Percentiles rank a stretch among this genome's conserved stretches.
Evolutionary conservation across 2,329 filamentous ascomycete species (phyloP).

Genomic region (Aspergillus puulaauensis): DNA sequence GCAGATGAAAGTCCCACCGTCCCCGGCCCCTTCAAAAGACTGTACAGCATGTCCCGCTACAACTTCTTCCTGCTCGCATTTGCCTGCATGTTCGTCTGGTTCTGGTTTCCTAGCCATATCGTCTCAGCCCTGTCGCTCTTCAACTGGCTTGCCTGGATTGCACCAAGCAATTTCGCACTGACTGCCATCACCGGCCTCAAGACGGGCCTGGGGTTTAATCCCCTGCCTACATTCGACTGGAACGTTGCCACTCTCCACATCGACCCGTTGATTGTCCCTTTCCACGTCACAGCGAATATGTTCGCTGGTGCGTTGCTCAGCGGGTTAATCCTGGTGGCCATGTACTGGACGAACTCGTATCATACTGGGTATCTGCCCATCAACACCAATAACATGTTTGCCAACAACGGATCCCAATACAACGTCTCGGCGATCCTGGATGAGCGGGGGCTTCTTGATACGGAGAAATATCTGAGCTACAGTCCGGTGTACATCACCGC

Average conservation of each 20-base stretch:
- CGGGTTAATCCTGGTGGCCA: not conserved
- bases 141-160: slow-evolving; percentile 14
- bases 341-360: slow-evolving; percentile 10
- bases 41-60: not conserved
- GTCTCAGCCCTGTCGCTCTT: slow-evolving; percentile 8
- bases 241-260: not conserved
- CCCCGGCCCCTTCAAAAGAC: not conserved
- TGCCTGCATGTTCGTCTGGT: slow-evolving; percentile 8
- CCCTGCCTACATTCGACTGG: slow-evolving; percentile 11
- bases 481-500: slow-evolving; percentile 4
- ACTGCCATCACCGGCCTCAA: slow-evolving; percentile 1
- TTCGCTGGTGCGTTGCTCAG: not conserved
- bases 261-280: slow-evolving; percentile 8
- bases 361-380: slow-evolving; percentile 8
- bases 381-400: slow-evolving; percentile 9
- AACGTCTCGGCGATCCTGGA: slow-evolving; percentile 4
- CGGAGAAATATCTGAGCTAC: not conserved
- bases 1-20: not conserved
- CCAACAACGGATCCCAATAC: slow-evolving; percentile 2
- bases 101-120: slow-evolving; percentile 8
- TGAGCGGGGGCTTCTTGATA: slow-evolving; percentile 1
- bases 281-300: slow-evolving; percentile 5
- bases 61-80: slow-evolving; percentile 10
- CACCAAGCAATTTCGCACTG: slow-evolving; percentile 5
- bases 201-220: slow-evolving; percentile 8